Conservation (phyloP, 495 filamentous ascomycete genomes). For the Thermochaetoides thermophila region DNA sequence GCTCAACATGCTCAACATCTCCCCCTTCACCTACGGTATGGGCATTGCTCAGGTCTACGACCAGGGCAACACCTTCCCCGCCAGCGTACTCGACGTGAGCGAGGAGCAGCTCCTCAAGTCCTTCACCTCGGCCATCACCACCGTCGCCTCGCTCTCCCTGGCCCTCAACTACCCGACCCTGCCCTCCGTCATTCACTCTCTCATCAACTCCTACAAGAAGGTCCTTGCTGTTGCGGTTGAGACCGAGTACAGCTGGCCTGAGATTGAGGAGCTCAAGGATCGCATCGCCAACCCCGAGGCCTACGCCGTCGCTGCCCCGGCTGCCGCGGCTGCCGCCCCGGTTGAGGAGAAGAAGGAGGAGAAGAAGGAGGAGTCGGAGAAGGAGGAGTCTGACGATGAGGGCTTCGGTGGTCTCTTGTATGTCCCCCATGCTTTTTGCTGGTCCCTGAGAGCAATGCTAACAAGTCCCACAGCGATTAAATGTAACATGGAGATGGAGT, state of each 20-base stretch:
- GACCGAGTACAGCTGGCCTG: constrained; percentile 88
- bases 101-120: constrained; percentile 80
- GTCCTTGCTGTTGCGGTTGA: constrained; percentile 75
- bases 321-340: constrained; percentile 39
- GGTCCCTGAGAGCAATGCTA: constrained; percentile 3
- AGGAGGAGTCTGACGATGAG: constrained; percentile 42
- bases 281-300: constrained; percentile 96
- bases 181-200: constrained; percentile 87
- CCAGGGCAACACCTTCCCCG: constrained; percentile 76
- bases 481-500: constrained; percentile 19
- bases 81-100: constrained; percentile 77
- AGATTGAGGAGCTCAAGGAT: constrained; percentile 95
- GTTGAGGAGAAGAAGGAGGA: constrained; percentile 44
- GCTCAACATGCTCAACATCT: constrained; percentile 99
- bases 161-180: constrained; percentile 88
- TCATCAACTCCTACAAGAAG: constrained; percentile 97
- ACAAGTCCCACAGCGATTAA: constrained; percentile 28
- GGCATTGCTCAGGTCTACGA: constrained; percentile 91
- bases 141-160: constrained; percentile 81
- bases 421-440: constrained; percentile 14
- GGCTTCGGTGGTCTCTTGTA: constrained; percentile 60
- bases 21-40: constrained; percentile 99
- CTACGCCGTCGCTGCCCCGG: constrained; percentile 69
- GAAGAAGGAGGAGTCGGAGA: constrained; percentile 43
- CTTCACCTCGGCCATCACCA: constrained; percentile 67